Evolutionary conservation across 2,329 filamentous ascomycete species (phyloP), one percentile per base, ranked within the genome.

Genomic region (Neurospora sp.): DNA sequence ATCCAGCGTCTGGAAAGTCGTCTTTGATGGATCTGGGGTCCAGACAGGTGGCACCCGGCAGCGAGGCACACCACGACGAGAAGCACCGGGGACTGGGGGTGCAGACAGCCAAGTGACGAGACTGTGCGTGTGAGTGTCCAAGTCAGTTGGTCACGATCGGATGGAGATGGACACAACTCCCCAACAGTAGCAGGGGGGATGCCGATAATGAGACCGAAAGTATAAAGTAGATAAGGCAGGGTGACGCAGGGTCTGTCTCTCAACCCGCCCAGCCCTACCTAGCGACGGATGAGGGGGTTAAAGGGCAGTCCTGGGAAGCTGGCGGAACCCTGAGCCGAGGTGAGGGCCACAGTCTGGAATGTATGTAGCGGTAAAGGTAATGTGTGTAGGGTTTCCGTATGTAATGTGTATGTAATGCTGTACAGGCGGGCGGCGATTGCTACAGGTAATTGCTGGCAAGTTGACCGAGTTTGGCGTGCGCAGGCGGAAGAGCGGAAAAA

Each of bases 1-100:
- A 70, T 73, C 69, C 69, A 72, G 69, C 68, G 72, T 70, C 71
- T 67, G 37, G 67, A 69, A n/a, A 66, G 67, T 62, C 41, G 39
- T 68, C 66, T 70, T 66, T 71, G 68, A 69, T 67, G 62, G 71
- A 72, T 69, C 71, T 68, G 69, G 70, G 66, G 65, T 43, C 67
- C 57, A 68, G 69, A 43, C 40, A 28, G 69, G 69, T 70, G 69
- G 71, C 71, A 73, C 66, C 41, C 43, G 69, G 69, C 52, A 33
- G 8, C 28, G 52, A 62, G 52, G 52, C 43, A 65, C 39, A 68
- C 67, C 65, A 68, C 62, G 66, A 68, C 66, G 67, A 28, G 38
- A 38, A 41, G 19, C 43, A 66, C 70, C 70, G 71, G 68, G 70
- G 70, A 69, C 65, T 40, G 46, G 66, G 66, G n/a, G 67, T 68